Evolutionary conservation across 768 basidiomycete genomes (phyloP).

Genomic region (Suillus ampliporus): DNA sequence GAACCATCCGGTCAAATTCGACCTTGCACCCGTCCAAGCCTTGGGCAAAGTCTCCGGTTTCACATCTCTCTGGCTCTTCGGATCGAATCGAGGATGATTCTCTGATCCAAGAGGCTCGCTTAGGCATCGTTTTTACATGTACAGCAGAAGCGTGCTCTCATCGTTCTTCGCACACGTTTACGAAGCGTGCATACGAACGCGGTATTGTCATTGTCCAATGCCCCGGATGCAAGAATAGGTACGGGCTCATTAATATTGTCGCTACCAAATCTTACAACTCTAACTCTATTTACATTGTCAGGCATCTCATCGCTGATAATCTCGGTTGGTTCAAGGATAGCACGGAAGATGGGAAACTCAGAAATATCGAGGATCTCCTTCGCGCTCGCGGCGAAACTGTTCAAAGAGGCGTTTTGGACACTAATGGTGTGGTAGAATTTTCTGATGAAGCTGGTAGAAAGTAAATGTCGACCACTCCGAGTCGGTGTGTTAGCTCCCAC

Average conservation of each 20-base stretch:
- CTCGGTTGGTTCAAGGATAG: slow-evolving; percentile 91
- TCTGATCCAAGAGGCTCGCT: slow-evolving; percentile 54
- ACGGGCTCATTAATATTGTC: slow-evolving; percentile 29
- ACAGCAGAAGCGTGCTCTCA: slow-evolving; percentile 73
- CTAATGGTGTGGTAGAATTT: slow-evolving; percentile 62
- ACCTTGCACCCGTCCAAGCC: slow-evolving; percentile 12
- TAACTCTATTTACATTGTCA: slow-evolving; percentile 31
- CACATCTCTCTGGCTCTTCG: slow-evolving; percentile 7
- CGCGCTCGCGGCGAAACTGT: slow-evolving; percentile 81
- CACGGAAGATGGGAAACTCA: slow-evolving; percentile 72
- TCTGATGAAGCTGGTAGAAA: slow-evolving; percentile 25
- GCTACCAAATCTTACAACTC: not conserved
- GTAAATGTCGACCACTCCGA: not conserved
- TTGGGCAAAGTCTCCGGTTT: slow-evolving; percentile 2
- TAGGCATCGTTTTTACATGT: slow-evolving; percentile 87
- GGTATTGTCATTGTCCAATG: slow-evolving; percentile 94
- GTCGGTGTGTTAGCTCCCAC: slow-evolving; percentile 3
- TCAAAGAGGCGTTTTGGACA: slow-evolving; percentile 51
- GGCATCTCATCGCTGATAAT: slow-evolving; percentile 89
- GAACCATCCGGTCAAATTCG: slow-evolving; percentile 27
- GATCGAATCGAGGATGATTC: slow-evolving; percentile 38
- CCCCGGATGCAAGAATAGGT: slow-evolving; percentile 90
- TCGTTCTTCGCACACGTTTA: slow-evolving; percentile 89
- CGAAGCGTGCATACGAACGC: slow-evolving; percentile 80
- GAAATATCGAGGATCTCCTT: slow-evolving; percentile 85